Evolutionary conservation across 495 filamentous ascomycete genomes (phyloP), one percentile per base, ranked within the genome.

Genomic region (Penicillium herquei): DNA sequence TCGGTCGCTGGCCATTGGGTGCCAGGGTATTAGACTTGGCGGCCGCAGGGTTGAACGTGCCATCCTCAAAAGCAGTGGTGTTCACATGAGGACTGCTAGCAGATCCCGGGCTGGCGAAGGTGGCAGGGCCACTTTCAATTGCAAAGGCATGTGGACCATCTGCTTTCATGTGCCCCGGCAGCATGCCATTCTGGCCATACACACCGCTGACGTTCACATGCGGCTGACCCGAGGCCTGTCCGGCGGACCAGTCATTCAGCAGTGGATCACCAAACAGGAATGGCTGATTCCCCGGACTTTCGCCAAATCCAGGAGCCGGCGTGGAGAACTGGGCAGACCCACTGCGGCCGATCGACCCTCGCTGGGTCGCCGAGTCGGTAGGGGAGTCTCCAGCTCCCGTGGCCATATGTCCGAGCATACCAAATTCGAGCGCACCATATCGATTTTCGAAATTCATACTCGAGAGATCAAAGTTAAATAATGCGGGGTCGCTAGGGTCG

Each of bases 401-500:
- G 31, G 90, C 89, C 88, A 98, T 93, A 64, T 96, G 92, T 16
- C 90, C 89, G 5, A 98, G 84, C 84, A 96, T 96, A 17, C 90
- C 86, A 64, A 97, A 96, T 68, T 98, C 94, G 55, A 95, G 70
- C 32, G 91, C 92, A 54, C 91, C 92, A 62, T 96, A 98, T 33
- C 93, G 89, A 64, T 93, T 97, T 45, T 90, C 92, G 65, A 98
- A 98, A 69, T 96, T 96, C 62, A 96, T 80, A 47, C 91, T 91
- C 34, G 94, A 90, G 3, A 96, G 79, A 67, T 97, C 91, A 66
- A 96, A 96, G 66, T 96, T 96, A 77, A 92, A 96, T 43, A 96
- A 70, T 1, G 90, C 88, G 7, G 92, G 90, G 69, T 97, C 92
- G 62, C 87, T 91, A 2, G 91, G 89, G 62, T 96, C 92, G 68